Conservation (phyloP, 257 asterid genomes). For the Euphrasia confusa region DNA sequence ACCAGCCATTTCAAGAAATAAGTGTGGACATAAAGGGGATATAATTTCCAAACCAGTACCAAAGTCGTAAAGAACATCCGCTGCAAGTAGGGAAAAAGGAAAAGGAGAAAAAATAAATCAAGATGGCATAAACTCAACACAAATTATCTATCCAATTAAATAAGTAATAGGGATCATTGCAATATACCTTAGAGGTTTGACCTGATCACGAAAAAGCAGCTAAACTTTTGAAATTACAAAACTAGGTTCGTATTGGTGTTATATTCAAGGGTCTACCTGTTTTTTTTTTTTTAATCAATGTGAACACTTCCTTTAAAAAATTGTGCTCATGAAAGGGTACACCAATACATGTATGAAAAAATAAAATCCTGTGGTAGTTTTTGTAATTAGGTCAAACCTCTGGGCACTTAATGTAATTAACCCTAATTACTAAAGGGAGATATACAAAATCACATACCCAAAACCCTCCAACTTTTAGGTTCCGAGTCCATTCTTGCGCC, state of each 20-base stretch:
- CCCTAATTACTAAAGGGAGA: not conserved
- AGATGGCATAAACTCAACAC: not conserved
- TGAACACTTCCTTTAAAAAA: not conserved
- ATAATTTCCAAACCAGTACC: constrained; percentile 92
- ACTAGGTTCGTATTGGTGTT: not conserved
- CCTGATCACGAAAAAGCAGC: not conserved
- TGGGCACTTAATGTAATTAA: not conserved
- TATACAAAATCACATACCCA: constrained; percentile 48
- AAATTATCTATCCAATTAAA: not conserved
- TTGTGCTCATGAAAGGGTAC: not conserved
- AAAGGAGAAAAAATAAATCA: constrained; percentile 16
- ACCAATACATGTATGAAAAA: not conserved
- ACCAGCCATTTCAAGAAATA: constrained; percentile 98
- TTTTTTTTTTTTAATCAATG: not conserved
- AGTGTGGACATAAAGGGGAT: constrained; percentile 93
- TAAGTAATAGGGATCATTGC: not conserved
- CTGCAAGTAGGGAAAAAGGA: constrained; percentile 45
- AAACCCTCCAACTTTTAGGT: constrained; percentile 91
- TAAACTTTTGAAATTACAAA: not conserved
- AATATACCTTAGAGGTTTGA: not conserved
- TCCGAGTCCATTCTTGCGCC: constrained; percentile 99
- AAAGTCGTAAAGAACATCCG: constrained; percentile 91
- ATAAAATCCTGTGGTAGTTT: not conserved
- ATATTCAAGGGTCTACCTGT: not conserved
- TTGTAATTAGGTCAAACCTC: not conserved